phyloP scores from a whole-genome alignment of 129 eudicot genomes.

The Tagetes patula region DNA sequence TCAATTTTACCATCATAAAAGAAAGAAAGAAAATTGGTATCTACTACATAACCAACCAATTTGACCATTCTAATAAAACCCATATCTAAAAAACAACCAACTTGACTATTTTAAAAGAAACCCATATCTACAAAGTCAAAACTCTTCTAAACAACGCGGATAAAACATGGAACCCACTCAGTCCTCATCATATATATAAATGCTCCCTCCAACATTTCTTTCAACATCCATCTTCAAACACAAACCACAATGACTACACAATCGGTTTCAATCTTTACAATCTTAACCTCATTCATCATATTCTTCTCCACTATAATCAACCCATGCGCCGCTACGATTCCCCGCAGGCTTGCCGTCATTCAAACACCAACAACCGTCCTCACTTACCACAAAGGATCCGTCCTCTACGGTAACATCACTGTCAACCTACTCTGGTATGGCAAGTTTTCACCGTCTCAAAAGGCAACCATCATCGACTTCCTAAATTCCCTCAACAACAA shows the following conservation, averaged over 20 bases:
- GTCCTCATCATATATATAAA: background rate
- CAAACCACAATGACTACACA: background rate
- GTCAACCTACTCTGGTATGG: conserved; percentile 85
- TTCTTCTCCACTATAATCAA: conserved; percentile 22
- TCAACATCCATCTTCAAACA: background rate
- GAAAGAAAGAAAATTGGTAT: no score
- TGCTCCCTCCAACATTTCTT: conserved; percentile 8
- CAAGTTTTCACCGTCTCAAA: conserved; percentile 50
- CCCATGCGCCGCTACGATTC: conserved; percentile 30
- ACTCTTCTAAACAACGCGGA: conserved; percentile 26
- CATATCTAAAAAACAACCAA: no score
- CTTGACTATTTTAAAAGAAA: background rate
- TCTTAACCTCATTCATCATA: conserved; percentile 25
- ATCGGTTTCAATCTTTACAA: conserved; percentile 2
- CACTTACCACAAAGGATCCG: conserved; percentile 64
- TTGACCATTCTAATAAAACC: no score
- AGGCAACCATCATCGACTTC: conserved; percentile 52
- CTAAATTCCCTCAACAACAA: conserved; percentile 49
- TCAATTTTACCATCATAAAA: no score
- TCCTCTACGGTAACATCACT: conserved; percentile 65
- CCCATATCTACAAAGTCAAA: conserved; percentile 16
- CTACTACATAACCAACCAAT: no score
- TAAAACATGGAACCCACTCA: conserved; percentile 34
- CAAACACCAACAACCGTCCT: conserved; percentile 47
- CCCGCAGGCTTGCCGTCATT: conserved; percentile 48